Evolutionary conservation across 2,329 filamentous ascomycete genomes (phyloP).

Genomic region (Botrytis cinerea): DNA sequence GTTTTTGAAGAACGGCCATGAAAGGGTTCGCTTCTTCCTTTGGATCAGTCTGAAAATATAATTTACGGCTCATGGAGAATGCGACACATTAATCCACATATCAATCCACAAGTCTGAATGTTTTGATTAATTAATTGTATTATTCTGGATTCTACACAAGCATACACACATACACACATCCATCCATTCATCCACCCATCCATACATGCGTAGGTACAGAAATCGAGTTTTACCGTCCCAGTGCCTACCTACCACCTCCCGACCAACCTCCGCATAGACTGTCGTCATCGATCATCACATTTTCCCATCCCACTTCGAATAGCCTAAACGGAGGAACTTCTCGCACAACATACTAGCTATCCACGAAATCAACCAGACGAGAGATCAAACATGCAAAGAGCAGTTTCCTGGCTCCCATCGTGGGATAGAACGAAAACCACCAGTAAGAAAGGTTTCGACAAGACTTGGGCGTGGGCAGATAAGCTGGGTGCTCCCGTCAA

Average conservation of each 20-base stretch:
- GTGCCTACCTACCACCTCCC: not conserved
- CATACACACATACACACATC: no score
- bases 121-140: not conserved
- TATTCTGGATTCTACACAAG: not conserved
- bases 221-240: not conserved
- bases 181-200: no score
- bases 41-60: not conserved
- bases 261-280: conserved; percentile 1
- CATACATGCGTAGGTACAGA: not conserved
- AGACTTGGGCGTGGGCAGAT: conserved; percentile 67
- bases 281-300: conserved; percentile 17
- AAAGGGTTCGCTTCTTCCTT: not conserved
- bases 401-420: conserved; percentile 43
- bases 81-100: conserved; percentile 17
- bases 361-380: conserved; percentile 32
- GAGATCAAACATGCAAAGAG: conserved; percentile 40
- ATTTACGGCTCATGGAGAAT: not conserved
- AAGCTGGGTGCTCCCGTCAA: conserved; percentile 76
- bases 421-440: conserved; percentile 57
- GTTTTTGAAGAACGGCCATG: conserved; percentile 2
- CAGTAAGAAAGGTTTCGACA: conserved; percentile 71
- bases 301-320: conserved; percentile 19
- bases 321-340: conserved; percentile 18
- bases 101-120: not conserved
- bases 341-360: conserved; percentile 27